phyloP scores from a whole-genome alignment of 768 basidiomycete species.

The Sistotremastrum suecicum region DNA sequence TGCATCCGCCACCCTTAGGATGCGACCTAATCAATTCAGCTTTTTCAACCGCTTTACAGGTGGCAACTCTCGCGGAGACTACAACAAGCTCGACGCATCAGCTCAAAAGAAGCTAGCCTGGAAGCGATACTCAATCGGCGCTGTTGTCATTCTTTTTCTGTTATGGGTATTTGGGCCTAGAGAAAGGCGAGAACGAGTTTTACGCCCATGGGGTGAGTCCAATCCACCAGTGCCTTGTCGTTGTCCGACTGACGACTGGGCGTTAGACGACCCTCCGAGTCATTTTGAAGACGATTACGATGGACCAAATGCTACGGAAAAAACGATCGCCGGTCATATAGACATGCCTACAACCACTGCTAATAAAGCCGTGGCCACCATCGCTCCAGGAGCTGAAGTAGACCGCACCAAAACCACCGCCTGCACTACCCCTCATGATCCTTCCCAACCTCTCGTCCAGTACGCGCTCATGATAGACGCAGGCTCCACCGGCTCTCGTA shows the following conservation, averaged over 20 bases:
- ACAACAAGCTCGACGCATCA: no score
- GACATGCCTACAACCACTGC: background rate
- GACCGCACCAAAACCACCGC: conserved; percentile 59
- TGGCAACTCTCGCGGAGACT: no score
- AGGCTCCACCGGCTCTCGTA: conserved; percentile 91
- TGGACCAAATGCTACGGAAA: conserved; percentile 2
- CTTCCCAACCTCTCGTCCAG: conserved; percentile 51
- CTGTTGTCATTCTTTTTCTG: conserved; percentile 37
- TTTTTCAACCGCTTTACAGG: no score
- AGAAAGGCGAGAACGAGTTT: conserved; percentile 10
- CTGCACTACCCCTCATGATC: conserved; percentile 45
- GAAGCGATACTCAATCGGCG: conserved; percentile 56
- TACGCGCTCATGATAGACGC: conserved; percentile 98
- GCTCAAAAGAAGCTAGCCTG: conserved; percentile 26
- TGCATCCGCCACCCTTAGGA: no score
- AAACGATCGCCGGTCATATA: background rate
- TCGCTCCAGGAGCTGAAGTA: conserved; percentile 58
- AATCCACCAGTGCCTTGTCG: conserved; percentile 15
- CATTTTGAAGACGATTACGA: conserved; percentile 7
- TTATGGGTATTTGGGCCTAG: conserved; percentile 58
- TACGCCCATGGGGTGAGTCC: conserved; percentile 7
- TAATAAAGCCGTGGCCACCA: background rate
- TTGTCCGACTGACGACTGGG: background rate
- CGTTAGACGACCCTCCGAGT: background rate
- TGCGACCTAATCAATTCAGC: no score